Base-by-base conservation (phyloP, 495 filamentous ascomycete species). In the Aspergillus mulundensis region DNA sequence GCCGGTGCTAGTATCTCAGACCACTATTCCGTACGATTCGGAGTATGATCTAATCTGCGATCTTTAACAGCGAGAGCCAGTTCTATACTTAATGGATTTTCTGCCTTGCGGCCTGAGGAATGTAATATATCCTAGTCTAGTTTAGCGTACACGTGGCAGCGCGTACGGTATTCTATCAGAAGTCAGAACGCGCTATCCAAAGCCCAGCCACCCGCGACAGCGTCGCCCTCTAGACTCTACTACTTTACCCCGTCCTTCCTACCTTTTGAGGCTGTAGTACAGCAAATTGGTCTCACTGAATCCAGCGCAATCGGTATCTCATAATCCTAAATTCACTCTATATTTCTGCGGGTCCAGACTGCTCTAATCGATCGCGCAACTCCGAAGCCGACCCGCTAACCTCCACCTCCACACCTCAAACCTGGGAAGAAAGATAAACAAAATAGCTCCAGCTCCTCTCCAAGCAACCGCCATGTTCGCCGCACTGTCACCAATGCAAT, bases 401-500 rank as follows among this genome's bases (percentile, higher is more conserved):
- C 18, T 5, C 28, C 6, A 44, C 14, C 24, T 46, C 39, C 3
- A 16, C 38, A 40, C n/a, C 38, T 3, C 38, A 16, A 18, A 2
- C 14, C 38, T 40, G 14, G 14, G n/a, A 18, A 10, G 38, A 40
- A 36, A 6, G 11, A 36, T 10, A 36, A 3, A 15, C 34, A 36
- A 36, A 6, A 7, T 30, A 43, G 15, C 28, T 21, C 8, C 46
- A 34, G 25, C 8, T 5, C 15, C 46, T 25, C 25, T 20, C 18
- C 21, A 45, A 28, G 11, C 19, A 50, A 30, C 19, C 60, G 61
- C 45, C 32, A 71, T 70, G 63, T 69, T 72, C 64, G 66, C 65
- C 36, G 32, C 67, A 42, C 66, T 65, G 5, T 23, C 51, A 20
- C 54, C 44, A 28, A 45, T 53, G 56, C 49, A 51, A 11, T 54